Conservation (phyloP, 768 basidiomycete genomes). For the Trichaptum fuscoviolaceum region DNA sequence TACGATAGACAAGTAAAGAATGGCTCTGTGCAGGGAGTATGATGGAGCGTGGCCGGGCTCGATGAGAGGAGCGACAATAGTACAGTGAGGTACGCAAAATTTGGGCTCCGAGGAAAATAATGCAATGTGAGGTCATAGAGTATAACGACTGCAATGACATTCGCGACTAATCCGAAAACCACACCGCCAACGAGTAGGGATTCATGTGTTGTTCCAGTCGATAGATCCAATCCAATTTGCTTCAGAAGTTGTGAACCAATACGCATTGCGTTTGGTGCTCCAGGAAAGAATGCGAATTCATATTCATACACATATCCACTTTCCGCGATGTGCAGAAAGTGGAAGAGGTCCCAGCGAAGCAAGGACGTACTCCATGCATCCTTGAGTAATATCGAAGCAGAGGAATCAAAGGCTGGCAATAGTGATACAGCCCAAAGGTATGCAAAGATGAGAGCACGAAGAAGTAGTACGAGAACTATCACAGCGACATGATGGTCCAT, state of each 20-base stretch:
- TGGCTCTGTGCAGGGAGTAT: constrained; percentile 78
- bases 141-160: constrained; percentile 18
- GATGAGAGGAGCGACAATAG: constrained; percentile 74
- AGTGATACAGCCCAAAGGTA: background rate
- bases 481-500: background rate
- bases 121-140: constrained; percentile 56
- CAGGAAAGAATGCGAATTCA: constrained; percentile 85
- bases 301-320: constrained; percentile 64
- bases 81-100: constrained; percentile 56
- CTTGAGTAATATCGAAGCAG: background rate
- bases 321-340: constrained; percentile 68
- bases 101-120: constrained; percentile 43
- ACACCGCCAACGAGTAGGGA: constrained; percentile 32
- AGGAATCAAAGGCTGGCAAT: background rate
- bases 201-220: background rate
- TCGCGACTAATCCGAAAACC: constrained; percentile 25
- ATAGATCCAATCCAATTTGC: constrained; percentile 12
- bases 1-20: constrained; percentile 84
- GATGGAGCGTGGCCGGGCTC: constrained; percentile 68
- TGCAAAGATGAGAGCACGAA: background rate
- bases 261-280: constrained; percentile 51
- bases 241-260: constrained; percentile 21
- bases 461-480: background rate
- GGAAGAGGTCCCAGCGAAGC: constrained; percentile 85
- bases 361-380: constrained; percentile 21